Evolutionary conservation across 2,329 filamentous ascomycete species (phyloP).

Genomic region (Exophiala oligosperma): DNA sequence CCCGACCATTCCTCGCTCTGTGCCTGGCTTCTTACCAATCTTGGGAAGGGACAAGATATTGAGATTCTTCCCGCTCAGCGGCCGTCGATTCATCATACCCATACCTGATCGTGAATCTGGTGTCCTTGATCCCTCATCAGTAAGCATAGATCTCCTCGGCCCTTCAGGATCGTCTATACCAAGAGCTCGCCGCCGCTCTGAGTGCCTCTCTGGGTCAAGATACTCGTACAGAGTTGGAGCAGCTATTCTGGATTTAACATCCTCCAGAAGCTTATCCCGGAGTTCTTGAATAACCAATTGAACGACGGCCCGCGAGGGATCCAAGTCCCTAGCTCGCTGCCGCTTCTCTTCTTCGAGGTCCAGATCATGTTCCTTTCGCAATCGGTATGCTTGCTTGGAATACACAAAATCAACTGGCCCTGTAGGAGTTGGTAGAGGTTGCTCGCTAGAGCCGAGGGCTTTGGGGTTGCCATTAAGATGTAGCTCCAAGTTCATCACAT

Average conservation of each 20-base stretch:
- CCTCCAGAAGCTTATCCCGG: slow-evolving; percentile 80
- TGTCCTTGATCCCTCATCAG: slow-evolving; percentile 64
- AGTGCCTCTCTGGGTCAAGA: slow-evolving; percentile 78
- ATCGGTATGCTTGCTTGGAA: slow-evolving; percentile 39
- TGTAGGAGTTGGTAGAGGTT: slow-evolving; percentile 15
- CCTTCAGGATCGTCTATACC: slow-evolving; percentile 72
- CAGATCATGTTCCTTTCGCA: slow-evolving; percentile 71
- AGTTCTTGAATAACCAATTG: slow-evolving; percentile 78
- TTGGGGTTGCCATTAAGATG: slow-evolving; percentile 67
- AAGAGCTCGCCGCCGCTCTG: slow-evolving; percentile 73
- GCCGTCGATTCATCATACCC: slow-evolving; percentile 36
- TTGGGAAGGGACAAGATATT: slow-evolving; percentile 69
- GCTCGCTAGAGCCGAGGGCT: slow-evolving; percentile 52
- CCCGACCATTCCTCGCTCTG: slow-evolving; percentile 60
- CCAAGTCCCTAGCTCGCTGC: slow-evolving; percentile 80
- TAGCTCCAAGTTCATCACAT: slow-evolving; percentile 87
- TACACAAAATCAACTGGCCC: slow-evolving; percentile 25
- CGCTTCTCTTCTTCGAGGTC: slow-evolving; percentile 90
- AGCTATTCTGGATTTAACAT: slow-evolving; percentile 85
- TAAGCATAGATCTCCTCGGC: slow-evolving; percentile 58
- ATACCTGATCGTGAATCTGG: slow-evolving; percentile 55
- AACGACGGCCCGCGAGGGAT: slow-evolving; percentile 83
- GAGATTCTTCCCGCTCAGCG: slow-evolving; percentile 40
- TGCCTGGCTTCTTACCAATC: slow-evolving; percentile 66
- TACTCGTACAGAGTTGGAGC: slow-evolving; percentile 77